A percentile compares a stretch with the other conserved stretches of the same genome.
Evolutionary conservation across 2,329 filamentous ascomycete genomes (phyloP).

Genomic region (Cladophialophora chaetospira): DNA sequence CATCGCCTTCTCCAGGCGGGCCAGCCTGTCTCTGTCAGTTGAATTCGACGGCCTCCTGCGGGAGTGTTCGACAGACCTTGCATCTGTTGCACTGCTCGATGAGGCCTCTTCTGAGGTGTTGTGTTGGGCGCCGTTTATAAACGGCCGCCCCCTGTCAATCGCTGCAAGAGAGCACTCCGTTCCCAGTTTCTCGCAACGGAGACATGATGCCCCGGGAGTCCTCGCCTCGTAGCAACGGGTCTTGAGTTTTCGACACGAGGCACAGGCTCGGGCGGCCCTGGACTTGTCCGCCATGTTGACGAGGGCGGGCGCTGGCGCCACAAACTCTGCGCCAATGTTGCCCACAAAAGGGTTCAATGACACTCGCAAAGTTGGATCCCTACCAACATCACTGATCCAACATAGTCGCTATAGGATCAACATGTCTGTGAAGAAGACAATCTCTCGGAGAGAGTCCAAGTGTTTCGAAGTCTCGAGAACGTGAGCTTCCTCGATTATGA

Average conservation of each 20-base stretch:
- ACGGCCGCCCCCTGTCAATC: neutral
- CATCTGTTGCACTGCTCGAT: neutral
- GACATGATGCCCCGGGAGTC: conserved; percentile 37
- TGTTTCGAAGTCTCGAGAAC: too few species aligned
- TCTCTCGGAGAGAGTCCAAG: too few species aligned
- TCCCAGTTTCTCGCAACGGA: conserved; percentile 42
- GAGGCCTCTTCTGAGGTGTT: neutral
- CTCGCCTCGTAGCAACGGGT: conserved; percentile 46
- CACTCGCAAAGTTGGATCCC: too few species aligned
- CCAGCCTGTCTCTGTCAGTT: conserved; percentile 2
- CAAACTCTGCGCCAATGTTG: too few species aligned
- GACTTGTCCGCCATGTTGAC: neutral
- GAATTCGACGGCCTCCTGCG: neutral
- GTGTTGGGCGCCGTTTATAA: neutral
- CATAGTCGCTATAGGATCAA: too few species aligned
- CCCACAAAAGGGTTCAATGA: too few species aligned
- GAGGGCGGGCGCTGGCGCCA: too few species aligned
- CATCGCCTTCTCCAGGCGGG: conserved; percentile 7
- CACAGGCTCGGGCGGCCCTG: conserved; percentile 34
- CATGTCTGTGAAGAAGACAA: too few species aligned
- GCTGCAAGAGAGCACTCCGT: conserved; percentile 38
- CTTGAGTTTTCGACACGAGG: conserved; percentile 45
- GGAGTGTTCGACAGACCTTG: neutral
- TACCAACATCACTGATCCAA: too few species aligned
- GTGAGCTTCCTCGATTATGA: too few species aligned